Evolutionary conservation across 192 early-diverging fungal genomes (phyloP), one percentile per base, ranked within the genome.

Genomic region (Pilobolus umbonatus): DNA sequence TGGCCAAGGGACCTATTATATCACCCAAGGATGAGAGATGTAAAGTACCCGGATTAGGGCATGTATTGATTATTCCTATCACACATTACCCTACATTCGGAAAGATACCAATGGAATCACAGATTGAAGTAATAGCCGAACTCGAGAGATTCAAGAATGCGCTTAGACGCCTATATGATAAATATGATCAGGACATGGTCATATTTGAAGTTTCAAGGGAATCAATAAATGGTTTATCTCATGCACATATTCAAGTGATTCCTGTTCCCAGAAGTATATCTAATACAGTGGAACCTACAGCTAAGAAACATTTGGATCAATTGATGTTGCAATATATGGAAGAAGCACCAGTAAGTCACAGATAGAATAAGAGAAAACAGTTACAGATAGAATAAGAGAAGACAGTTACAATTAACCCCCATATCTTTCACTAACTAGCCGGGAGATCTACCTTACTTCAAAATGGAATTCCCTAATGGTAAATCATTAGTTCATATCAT

Each of bases 1-100:
- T 92, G 58, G 85, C 96, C 29, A 96, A 95, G 74, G 96, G 96
- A n/a, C 82, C 86, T 22, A 64, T 96, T 22, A 75, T 85, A 0
- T 63, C 66, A 0, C 52, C 75, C 12, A 57, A 75, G 15, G 39
- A 61, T 19, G 31, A 10, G 2, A 45, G 52, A 26, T 32, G 39
- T 9, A 51, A 22, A 2, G 70, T 90, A 30, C 86, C 88, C 24
- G 90, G 88, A 51, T 88, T 92, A 57, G 88, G 88, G 5, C 96
- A 98, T 64, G 65, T 91, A 0, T 63, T 98, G 1, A 65, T 95
- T 49, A 76, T 83, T 26, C 61, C 79, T 11, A 77, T 83, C 42
- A 72, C 68, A 6, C 81, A 83, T 47, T 74, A 77, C 31, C 52
- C 69, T 8, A 75, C 69, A 7, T 72, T 83, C 42, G 44, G 61